Percentiles rank a stretch among this genome's conserved stretches.
Conservation (phyloP, 768 basidiomycete species). For the Polyporus arcularius region DNA sequence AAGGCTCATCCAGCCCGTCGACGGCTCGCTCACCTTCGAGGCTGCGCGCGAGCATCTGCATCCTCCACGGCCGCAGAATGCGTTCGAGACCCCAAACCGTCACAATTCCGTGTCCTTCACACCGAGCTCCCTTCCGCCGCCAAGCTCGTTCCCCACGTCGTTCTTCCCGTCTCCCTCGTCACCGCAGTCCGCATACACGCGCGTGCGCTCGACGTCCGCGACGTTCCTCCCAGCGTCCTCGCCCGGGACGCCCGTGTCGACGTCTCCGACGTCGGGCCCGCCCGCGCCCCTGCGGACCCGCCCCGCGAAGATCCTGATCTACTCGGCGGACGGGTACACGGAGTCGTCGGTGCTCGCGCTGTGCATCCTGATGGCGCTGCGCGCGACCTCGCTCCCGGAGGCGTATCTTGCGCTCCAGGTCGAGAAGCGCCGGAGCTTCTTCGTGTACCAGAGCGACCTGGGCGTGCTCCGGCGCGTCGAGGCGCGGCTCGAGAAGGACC, state of each 20-base stretch:
- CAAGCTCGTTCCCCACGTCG: conserved; percentile 27
- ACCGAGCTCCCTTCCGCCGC: conserved; percentile 29
- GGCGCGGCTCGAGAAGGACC: conserved; percentile 40
- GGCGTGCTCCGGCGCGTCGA: conserved; percentile 74
- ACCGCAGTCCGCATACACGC: conserved; percentile 22
- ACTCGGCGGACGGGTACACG: conserved; percentile 89
- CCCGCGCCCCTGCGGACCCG: conserved; percentile 40
- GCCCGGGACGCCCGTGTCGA: conserved; percentile 29
- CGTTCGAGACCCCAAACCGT: conserved; percentile 9
- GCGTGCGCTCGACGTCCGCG: conserved; percentile 29
- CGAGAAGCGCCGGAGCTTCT: conserved; percentile 79
- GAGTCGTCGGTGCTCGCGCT: conserved; percentile 89
- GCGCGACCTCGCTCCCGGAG: conserved; percentile 70
- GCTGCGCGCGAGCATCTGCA: conserved; percentile 22
- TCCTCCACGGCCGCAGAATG: conserved; percentile 12
- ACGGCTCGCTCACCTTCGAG: conserved; percentile 22
- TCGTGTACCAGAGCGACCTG: conserved; percentile 85
- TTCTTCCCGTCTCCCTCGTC: conserved; percentile 26
- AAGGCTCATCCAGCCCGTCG: conserved; percentile 55
- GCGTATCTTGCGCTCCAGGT: conserved; percentile 93
- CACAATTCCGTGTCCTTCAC: conserved; percentile 13
- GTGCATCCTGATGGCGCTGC: conserved; percentile 80
- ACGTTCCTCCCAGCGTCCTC: conserved; percentile 25
- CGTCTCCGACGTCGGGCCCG: conserved; percentile 7
- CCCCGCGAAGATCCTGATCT: conserved; percentile 75